Base-by-base conservation (phyloP, 2,329 filamentous ascomycete genomes). In the Ophiostoma australiae region DNA sequence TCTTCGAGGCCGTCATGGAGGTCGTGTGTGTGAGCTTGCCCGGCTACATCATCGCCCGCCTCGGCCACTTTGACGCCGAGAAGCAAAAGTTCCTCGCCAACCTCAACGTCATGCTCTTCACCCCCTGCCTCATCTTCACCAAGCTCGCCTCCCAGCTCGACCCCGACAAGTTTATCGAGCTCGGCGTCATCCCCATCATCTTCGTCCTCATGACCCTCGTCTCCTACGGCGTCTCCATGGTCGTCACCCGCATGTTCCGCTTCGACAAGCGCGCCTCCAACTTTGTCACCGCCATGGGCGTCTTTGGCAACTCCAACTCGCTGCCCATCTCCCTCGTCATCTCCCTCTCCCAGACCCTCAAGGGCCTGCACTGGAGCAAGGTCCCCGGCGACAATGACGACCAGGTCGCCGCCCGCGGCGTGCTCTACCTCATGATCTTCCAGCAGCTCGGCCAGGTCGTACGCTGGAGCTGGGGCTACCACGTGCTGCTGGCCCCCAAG, bases 301-400 rank as follows among this genome's bases (percentile, higher is more conserved):
- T 98, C 68, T 99, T 99, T 79, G 95, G 94, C 76, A 99, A 99
- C 80, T 98, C 94, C 44, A 99, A 99, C 81, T 98, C 95, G 23
- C 86, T 99, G 27, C 95, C 95, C 0, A 98, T 99, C 73, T 99
- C 95, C 0, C 88, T 99, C 71, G 93, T 99, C 73, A 87, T 98
- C 71, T 97, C 94, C 10, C 86, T 99, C 13, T 96, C 94, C 17
- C 91, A 97, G 78, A 99, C 95, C 0, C 85, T 99, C 71, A 89
- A 90, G 76, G 95, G 95, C 6, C 84, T 99, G 41, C 94, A 98
- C 79, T 99, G 95, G 95, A 90, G 94, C 80, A 90, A 88, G 75
- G 88, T 98, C 68, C 91, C 92, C 0, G 91, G 92, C 70, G 95
- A 99, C 76, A 98, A 96, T 77, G 94, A 98, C 77, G 91, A 97